These are phyloP conservation scores for Pichia insulana DNA, from an alignment of 805 yeast genomes.

Conservation along the genomic window DNA sequence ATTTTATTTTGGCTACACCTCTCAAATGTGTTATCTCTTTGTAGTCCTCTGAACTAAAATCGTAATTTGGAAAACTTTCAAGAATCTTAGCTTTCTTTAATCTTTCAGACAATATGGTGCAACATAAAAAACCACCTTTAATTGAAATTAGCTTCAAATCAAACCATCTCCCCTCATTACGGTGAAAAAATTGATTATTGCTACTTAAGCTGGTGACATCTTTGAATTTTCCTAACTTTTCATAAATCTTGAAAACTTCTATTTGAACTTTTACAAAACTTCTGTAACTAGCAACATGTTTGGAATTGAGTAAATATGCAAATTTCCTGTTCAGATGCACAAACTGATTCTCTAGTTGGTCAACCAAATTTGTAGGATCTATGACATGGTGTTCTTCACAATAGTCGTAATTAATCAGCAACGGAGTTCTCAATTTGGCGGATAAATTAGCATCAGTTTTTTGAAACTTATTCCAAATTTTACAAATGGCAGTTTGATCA, in stretches of 20 bases:
- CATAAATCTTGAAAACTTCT: background rate
- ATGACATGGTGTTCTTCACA: conserved; percentile 2
- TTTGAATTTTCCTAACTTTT: background rate
- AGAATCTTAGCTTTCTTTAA: background rate
- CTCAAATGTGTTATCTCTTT: background rate
- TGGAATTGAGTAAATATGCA: background rate
- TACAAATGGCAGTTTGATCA: background rate
- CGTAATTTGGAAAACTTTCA: background rate
- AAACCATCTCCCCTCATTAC: background rate
- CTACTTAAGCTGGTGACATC: too few relatives aligned
- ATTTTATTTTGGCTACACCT: background rate
- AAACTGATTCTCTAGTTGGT: background rate
- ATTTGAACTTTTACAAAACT: background rate
- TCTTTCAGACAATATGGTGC: background rate
- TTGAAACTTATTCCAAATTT: conserved; percentile 9
- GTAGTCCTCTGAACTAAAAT: background rate
- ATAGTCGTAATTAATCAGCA: conserved; percentile 9
- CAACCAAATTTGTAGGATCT: background rate
- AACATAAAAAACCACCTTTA: background rate
- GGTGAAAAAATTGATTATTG: too few relatives aligned
- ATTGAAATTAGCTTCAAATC: background rate
- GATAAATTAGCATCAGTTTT: conserved; percentile 8
- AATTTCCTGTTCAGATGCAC: background rate
- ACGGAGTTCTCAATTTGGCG: conserved; percentile 8
- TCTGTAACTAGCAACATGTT: background rate